These are phyloP conservation scores for Kodamaea laetipori DNA, from an alignment of 805 yeast genomes.

Conservation along the genomic window DNA sequence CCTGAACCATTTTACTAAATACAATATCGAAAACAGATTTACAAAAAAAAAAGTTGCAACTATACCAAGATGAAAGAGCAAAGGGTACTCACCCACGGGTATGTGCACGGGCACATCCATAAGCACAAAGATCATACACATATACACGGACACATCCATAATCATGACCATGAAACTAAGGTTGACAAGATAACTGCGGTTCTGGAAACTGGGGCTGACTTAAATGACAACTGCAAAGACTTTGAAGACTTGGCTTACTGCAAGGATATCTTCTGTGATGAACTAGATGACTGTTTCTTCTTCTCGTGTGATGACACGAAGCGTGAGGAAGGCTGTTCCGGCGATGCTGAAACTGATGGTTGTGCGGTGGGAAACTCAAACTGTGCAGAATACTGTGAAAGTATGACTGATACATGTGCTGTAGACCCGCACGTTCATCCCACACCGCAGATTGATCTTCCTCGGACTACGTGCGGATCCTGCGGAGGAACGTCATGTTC, in stretches of 20 bases:
- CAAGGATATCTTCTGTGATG: constrained; percentile 44
- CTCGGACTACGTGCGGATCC: no score
- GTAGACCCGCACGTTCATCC: constrained; percentile 10
- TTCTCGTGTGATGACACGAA: constrained; percentile 33
- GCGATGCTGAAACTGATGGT: background rate
- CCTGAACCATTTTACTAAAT: no score
- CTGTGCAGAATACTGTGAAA: constrained; percentile 11
- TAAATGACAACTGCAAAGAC: constrained; percentile 26
- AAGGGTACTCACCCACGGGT: constrained; percentile 44
- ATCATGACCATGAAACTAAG: constrained; percentile 37
- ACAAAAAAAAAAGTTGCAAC: no score
- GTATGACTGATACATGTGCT: constrained; percentile 11
- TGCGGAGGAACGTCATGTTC: no score
- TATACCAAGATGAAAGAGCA: constrained; percentile 8
- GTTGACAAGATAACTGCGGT: constrained; percentile 7
- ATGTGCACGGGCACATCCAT: constrained; percentile 70
- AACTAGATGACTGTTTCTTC: constrained; percentile 47
- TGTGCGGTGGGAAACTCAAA: background rate
- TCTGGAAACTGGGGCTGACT: background rate
- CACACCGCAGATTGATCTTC: background rate
- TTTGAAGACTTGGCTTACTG: constrained; percentile 37
- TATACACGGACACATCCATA: constrained; percentile 70
- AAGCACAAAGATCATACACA: constrained; percentile 61
- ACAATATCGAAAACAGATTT: no score
- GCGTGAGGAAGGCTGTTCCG: constrained; percentile 6